These are phyloP conservation scores for Yarrowia bubula DNA, from an alignment of 805 yeast genomes.

Conservation along the genomic window DNA sequence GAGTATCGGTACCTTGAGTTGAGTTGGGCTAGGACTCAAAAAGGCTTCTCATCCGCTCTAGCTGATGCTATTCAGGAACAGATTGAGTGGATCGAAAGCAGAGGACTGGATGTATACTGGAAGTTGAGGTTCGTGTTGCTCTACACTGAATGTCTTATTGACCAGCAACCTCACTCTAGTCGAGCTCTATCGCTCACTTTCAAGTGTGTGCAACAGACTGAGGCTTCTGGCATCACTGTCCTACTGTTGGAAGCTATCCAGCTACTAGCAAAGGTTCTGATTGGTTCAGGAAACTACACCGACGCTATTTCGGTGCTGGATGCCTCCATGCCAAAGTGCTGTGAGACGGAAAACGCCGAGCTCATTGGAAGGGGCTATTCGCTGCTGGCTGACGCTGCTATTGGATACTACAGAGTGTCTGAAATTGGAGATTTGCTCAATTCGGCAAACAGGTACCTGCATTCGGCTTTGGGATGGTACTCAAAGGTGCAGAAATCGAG, in stretches of 20 bases:
- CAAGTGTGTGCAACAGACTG: conserved; percentile 51
- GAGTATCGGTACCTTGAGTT: conserved; percentile 8
- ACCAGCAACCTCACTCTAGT: conserved; percentile 40
- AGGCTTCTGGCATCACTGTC: conserved; percentile 47
- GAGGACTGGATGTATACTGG: conserved; percentile 41
- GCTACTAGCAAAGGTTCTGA: conserved; percentile 47
- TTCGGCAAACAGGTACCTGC: conserved; percentile 5
- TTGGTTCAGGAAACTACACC: conserved; percentile 43
- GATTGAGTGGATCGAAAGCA: conserved; percentile 24
- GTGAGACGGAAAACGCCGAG: conserved; percentile 44
- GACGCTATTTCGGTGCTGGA: conserved; percentile 48
- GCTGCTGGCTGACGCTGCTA: conserved; percentile 35
- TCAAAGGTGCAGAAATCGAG: conserved; percentile 1
- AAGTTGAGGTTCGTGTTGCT: conserved; percentile 37
- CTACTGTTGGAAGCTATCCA: conserved; percentile 50
- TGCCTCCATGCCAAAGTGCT: conserved; percentile 47
- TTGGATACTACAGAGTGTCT: not conserved
- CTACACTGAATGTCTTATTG: conserved; percentile 14
- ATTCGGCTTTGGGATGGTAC: conserved; percentile 19
- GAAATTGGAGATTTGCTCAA: not conserved
- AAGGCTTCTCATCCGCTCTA: conserved; percentile 10
- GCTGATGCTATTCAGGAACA: conserved; percentile 3
- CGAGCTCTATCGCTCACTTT: conserved; percentile 52
- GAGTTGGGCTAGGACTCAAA: conserved; percentile 11
- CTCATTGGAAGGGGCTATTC: conserved; percentile 44